Percentiles rank a stretch among this genome's conserved stretches.
phyloP scores from a whole-genome alignment of 2,329 filamentous ascomycete genomes.

The Cladosporium sp. region DNA sequence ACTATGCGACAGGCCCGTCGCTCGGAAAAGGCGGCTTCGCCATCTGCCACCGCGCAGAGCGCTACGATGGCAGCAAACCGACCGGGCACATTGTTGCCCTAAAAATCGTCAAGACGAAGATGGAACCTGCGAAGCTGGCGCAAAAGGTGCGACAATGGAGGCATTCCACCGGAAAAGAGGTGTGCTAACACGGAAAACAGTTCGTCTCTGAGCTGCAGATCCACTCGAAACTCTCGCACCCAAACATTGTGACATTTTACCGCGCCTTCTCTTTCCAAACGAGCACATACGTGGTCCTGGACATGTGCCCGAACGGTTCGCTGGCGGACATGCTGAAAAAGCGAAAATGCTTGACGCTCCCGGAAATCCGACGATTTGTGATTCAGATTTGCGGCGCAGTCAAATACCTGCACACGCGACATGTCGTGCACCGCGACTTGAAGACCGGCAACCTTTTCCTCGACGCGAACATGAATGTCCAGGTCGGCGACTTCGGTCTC shows the following conservation, averaged over 20 bases:
- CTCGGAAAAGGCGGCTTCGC: conserved; percentile 78
- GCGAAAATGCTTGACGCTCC: conserved; percentile 81
- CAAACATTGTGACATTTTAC: conserved; percentile 92
- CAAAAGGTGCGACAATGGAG: conserved; percentile 57
- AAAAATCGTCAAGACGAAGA: conserved; percentile 78
- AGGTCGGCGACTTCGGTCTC: conserved; percentile 94
- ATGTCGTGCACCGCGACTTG: conserved; percentile 91
- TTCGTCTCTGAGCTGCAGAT: conserved; percentile 86
- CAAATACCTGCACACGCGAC: conserved; percentile 94
- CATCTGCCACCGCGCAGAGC: conserved; percentile 68
- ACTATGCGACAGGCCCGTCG: conserved; percentile 67
- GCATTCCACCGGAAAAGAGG: not conserved
- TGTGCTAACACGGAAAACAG: conserved; percentile 32
- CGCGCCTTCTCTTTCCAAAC: conserved; percentile 85
- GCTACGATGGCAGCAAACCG: conserved; percentile 48
- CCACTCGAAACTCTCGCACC: conserved; percentile 94
- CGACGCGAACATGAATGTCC: conserved; percentile 91
- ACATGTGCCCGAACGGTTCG: conserved; percentile 91
- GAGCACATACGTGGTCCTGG: conserved; percentile 88
- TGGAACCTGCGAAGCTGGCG: conserved; percentile 72
- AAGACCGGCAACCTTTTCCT: conserved; percentile 99
- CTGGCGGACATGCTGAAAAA: conserved; percentile 97
- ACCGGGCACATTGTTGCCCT: conserved; percentile 65
- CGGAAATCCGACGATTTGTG: conserved; percentile 88
- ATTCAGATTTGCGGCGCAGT: conserved; percentile 94